Evolutionary conservation across 148 eudicot species (phyloP).

Genomic region (Chenopodium quinoa): DNA sequence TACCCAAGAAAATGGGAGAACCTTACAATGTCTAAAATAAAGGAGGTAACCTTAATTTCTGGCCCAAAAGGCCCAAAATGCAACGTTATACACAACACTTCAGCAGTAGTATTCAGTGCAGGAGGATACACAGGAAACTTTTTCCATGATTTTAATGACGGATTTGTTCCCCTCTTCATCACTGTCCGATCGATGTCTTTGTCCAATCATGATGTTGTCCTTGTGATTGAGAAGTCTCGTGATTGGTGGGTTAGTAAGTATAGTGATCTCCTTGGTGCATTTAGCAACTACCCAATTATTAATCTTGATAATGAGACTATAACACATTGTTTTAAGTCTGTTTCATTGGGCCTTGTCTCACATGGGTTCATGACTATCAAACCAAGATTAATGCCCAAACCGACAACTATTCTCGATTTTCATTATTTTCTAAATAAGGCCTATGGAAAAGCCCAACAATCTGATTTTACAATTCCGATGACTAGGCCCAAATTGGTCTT

Average conservation of each 20-base stretch:
- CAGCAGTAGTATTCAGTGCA: slow-evolving; percentile 33
- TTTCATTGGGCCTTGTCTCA: slow-evolving; percentile 37
- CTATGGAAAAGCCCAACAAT: slow-evolving; percentile 5
- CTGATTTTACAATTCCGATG: neutral
- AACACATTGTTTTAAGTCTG: slow-evolving; percentile 40
- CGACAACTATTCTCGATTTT: slow-evolving; percentile 26
- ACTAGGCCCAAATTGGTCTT: slow-evolving; percentile 33
- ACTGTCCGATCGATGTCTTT: slow-evolving; percentile 32
- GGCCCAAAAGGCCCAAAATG: slow-evolving; percentile 34
- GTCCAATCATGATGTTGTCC: slow-evolving; percentile 27
- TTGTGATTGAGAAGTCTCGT: slow-evolving; percentile 24
- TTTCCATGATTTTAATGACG: slow-evolving; percentile 50
- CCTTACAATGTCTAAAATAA: slow-evolving; percentile 25
- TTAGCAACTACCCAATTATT: slow-evolving; percentile 37
- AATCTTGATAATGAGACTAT: slow-evolving; percentile 19
- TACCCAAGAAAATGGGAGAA: slow-evolving; percentile 52
- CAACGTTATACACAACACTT: slow-evolving; percentile 14
- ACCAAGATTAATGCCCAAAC: slow-evolving; percentile 11
- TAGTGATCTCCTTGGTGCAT: slow-evolving; percentile 23
- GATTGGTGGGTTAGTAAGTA: slow-evolving; percentile 49
- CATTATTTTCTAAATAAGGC: slow-evolving; percentile 31
- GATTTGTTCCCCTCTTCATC: slow-evolving; percentile 43
- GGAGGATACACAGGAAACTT: slow-evolving; percentile 47
- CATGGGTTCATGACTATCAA: slow-evolving; percentile 32
- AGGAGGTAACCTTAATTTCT: slow-evolving; percentile 30